Evolutionary conservation across 2,329 filamentous ascomycete species (phyloP).

Genomic region (Claviceps quebecensis): DNA sequence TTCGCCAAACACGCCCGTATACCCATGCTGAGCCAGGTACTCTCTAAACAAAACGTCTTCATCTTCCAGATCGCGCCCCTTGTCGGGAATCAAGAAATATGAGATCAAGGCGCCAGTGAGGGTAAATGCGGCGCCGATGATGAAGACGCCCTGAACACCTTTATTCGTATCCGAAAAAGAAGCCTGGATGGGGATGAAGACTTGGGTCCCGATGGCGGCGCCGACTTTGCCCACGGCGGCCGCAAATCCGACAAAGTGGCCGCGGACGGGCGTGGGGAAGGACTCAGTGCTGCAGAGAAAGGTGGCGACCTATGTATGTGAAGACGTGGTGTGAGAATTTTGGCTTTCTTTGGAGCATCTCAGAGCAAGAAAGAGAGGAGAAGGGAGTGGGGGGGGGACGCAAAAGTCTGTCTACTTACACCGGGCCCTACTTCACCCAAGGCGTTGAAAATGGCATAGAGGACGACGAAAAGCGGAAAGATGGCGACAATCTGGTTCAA

Average conservation of each 20-base stretch:
- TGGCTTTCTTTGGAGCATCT: too few relatives aligned
- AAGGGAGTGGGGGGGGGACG: too few relatives aligned
- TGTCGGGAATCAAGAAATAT: conserved; percentile 31
- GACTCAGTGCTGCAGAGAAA: conserved; percentile 18
- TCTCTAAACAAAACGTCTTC: conserved; percentile 29
- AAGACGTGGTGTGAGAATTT: too few relatives aligned
- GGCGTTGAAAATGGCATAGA: conserved; percentile 24
- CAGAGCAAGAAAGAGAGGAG: too few relatives aligned
- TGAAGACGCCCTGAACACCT: conserved; percentile 36
- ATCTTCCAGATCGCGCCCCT: conserved; percentile 27
- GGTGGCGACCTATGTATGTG: conserved; percentile 13
- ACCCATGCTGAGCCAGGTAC: conserved; percentile 27
- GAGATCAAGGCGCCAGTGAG: conserved; percentile 32
- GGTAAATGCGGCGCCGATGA: conserved; percentile 36
- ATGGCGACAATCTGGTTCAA: conserved; percentile 30
- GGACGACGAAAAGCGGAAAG: conserved; percentile 35
- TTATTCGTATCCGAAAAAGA: conserved; percentile 13
- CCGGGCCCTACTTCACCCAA: background rate
- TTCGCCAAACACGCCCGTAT: background rate
- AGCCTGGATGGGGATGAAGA: conserved; percentile 31
- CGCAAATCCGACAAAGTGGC: conserved; percentile 35
- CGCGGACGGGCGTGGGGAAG: conserved; percentile 37
- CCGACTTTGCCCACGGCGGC: conserved; percentile 37
- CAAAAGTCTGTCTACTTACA: background rate
- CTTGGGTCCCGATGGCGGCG: conserved; percentile 36